A percentile compares a stretch with the other conserved stretches of the same genome.
Evolutionary conservation across 768 basidiomycete species (phyloP).

Genomic region (Amanita subjunquillea): DNA sequence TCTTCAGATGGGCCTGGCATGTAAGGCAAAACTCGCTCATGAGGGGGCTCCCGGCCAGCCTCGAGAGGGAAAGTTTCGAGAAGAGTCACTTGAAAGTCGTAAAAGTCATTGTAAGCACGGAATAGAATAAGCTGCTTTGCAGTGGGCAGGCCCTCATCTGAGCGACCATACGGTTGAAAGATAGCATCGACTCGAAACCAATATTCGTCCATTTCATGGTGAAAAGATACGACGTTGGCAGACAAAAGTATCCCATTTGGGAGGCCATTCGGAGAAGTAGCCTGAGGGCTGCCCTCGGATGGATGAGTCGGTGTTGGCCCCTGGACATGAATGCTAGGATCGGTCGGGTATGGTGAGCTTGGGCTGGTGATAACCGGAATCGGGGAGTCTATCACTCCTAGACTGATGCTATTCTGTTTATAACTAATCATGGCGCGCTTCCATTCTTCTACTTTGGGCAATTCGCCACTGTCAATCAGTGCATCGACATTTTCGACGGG

Average conservation of each 20-base stretch:
- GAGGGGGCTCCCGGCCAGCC: conserved; percentile 66
- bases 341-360: conserved; percentile 17
- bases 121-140: conserved; percentile 81
- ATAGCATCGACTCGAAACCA: conserved; percentile 93
- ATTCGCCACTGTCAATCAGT: conserved; percentile 78
- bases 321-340: conserved; percentile 10
- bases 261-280: conserved; percentile 35
- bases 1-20: conserved; percentile 92
- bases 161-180: conserved; percentile 71
- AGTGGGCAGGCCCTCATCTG: conserved; percentile 49
- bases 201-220: conserved; percentile 91
- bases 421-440: conserved; percentile 91
- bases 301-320: conserved; percentile 19
- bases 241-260: conserved; percentile 79
- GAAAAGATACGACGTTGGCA: conserved; percentile 92
- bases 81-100: conserved; percentile 89
- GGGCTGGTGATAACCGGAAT: conserved; percentile 34
- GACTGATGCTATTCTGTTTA: conserved; percentile 91
- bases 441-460: conserved; percentile 99
- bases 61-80: conserved; percentile 84
- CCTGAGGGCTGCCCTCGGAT: conserved; percentile 22
- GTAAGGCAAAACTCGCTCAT: conserved; percentile 77
- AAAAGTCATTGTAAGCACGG: conserved; percentile 96
- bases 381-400: conserved; percentile 76
- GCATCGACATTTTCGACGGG: conserved; percentile 65